Evolutionary conservation across 2,329 filamentous ascomycete genomes (phyloP), one percentile per base, ranked within the genome.

Genomic region (Aspergillus intermedius): DNA sequence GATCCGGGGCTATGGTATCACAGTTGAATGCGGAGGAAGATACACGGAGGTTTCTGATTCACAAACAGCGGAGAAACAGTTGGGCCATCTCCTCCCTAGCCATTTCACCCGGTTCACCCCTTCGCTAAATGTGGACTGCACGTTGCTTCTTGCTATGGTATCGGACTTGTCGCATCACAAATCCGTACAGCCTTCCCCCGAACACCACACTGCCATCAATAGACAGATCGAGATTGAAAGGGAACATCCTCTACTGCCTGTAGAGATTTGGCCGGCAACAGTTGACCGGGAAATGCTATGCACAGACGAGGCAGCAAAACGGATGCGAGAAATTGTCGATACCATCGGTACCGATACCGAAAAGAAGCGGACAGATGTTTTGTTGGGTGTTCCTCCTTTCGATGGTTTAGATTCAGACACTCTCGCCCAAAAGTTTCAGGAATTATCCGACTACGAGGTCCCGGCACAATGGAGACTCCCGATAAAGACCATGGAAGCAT

Each of bases 111-210:
- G 64, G 19, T 65, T 74, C 54, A 75, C 72, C n/a, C 40, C 65
- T 8, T 68, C 64, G 9, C 53, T 77, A 40, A 75, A 76, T 54
- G 66, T 75, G 43, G 74, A 78, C 52, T 74, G 73, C 55, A 88
- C 86, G 1, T 79, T 88, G 42, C 75, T 91, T 5, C 77, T 91
- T 4, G 86, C 85, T 4, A 71, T 90, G 2, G 79, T 85, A 1
- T 88, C 86, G 0, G 87, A 91, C 58, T 81, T 90, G 22, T 86
- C 83, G 2, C 84, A 90, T 61, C 68, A 69, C 30, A 60, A 65
- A 48, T 56, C 60, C 34, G 68, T 69, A 46, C 58, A 66, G 2
- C 71, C 75, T 42, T 70, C 76, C 30, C 73, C 76, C n/a, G 74
- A 71, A 64, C 75, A 78, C 56, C 82, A 84, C 55, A 72, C 68